Evolutionary conservation across 768 basidiomycete species (phyloP).

Genomic region (Leccinum subtestaceum): DNA sequence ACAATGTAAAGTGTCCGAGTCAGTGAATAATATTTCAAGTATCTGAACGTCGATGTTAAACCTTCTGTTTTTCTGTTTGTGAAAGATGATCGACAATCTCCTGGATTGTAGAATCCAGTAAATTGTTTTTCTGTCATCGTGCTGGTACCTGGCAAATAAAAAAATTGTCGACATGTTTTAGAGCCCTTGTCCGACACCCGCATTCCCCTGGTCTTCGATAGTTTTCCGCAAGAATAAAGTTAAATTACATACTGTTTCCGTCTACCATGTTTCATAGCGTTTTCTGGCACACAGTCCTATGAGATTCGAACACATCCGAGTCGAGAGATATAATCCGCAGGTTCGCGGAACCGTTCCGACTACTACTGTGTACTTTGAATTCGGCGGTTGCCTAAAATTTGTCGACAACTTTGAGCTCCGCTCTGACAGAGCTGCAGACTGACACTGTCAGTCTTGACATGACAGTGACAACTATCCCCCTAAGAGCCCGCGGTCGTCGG

Average conservation of each 20-base stretch:
- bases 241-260: background rate
- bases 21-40: too few species aligned
- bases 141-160: background rate
- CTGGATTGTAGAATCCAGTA: too few species aligned
- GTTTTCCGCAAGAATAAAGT: background rate
- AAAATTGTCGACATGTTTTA: background rate
- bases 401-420: background rate
- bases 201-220: background rate
- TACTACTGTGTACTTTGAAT: background rate
- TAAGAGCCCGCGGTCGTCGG: background rate
- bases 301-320: background rate
- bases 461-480: background rate
- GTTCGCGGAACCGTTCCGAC: background rate
- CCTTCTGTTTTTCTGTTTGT: too few species aligned
- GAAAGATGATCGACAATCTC: too few species aligned
- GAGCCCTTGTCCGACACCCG: background rate
- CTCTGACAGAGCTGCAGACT: background rate
- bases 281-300: background rate
- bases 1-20: background rate
- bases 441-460: background rate
- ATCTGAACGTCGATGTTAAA: too few species aligned
- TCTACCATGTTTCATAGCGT: background rate
- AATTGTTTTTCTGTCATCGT: background rate
- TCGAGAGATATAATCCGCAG: background rate
- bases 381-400: background rate